Conservation (phyloP, 1,284 basidiomycete genomes). For the Cystobasidium slooffiae region DNA sequence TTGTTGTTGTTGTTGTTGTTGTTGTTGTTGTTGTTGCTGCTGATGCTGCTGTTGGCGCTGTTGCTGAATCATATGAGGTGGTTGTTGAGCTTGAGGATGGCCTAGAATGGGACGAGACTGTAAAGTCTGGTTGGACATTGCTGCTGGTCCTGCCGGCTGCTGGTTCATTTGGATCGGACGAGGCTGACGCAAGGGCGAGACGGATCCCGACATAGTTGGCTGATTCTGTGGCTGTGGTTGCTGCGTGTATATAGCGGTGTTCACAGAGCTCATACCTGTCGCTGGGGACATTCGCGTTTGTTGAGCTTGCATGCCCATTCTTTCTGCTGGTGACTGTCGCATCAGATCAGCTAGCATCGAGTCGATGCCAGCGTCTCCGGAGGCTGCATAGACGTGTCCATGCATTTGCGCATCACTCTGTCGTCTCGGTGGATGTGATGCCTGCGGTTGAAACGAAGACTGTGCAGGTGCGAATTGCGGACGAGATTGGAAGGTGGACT, state of each 20-base stretch:
- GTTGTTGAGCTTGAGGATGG: not conserved
- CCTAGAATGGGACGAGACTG: not conserved
- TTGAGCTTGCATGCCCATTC: not conserved
- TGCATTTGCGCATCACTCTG: not conserved
- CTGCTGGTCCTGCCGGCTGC: not conserved
- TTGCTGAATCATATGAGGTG: not conserved
- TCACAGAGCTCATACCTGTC: not conserved
- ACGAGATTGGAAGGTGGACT: not conserved
- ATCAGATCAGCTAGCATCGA: slow-evolving; percentile 27
- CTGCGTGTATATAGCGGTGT: not conserved
- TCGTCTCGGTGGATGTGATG: not conserved
- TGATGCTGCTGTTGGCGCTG: not conserved
- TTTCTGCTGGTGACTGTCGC: slow-evolving; percentile 8
- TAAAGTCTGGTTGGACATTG: not conserved
- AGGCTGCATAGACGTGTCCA: not conserved
- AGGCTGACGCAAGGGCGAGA: not conserved
- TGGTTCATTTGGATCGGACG: not conserved
- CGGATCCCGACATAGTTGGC: no score
- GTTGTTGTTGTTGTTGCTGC: not conserved
- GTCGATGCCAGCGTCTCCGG: slow-evolving; percentile 24
- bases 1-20: slow-evolving; percentile 17
- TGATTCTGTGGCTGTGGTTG: not conserved
- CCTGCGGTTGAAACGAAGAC: not conserved
- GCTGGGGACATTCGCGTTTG: not conserved
- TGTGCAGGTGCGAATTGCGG: not conserved